Evolutionary conservation across 106 monocot genomes (phyloP).

Genomic region (Apostasia ramifera): DNA sequence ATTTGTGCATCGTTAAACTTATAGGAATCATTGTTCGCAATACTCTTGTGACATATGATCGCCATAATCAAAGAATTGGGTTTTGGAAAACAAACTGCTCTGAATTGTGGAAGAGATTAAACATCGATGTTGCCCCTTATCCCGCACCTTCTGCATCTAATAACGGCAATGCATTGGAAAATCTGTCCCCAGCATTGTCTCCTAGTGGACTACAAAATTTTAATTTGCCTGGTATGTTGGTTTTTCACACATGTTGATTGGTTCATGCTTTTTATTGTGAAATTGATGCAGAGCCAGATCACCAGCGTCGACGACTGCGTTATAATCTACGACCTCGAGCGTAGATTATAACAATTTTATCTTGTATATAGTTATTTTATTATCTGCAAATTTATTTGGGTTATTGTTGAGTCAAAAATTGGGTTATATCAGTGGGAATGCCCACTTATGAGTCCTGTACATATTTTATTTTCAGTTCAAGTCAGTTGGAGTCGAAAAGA

Average conservation of each 20-base stretch:
- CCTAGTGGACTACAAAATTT: constrained; percentile 40
- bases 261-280: background rate
- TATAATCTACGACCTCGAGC: no score
- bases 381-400: no score
- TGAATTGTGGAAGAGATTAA: constrained; percentile 53
- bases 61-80: constrained; percentile 84
- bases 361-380: no score
- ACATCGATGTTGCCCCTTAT: constrained; percentile 36
- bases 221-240: constrained; percentile 17
- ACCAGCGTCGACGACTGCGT: no score
- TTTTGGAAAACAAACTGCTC: constrained; percentile 99
- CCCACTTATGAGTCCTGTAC: no score
- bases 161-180: constrained; percentile 20
- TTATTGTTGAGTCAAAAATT: no score
- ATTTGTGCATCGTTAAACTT: background rate
- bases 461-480: no score
- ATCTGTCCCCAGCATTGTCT: constrained; percentile 39
- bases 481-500: no score
- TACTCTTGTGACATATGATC: constrained; percentile 91
- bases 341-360: no score
- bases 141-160: constrained; percentile 34
- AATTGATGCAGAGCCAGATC: no score
- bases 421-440: no score
- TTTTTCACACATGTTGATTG: background rate
- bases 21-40: constrained; percentile 91